These are phyloP conservation scores for Smittium culicis DNA, from an alignment of 371 early-diverging fungal species.

Conservation along the genomic window DNA sequence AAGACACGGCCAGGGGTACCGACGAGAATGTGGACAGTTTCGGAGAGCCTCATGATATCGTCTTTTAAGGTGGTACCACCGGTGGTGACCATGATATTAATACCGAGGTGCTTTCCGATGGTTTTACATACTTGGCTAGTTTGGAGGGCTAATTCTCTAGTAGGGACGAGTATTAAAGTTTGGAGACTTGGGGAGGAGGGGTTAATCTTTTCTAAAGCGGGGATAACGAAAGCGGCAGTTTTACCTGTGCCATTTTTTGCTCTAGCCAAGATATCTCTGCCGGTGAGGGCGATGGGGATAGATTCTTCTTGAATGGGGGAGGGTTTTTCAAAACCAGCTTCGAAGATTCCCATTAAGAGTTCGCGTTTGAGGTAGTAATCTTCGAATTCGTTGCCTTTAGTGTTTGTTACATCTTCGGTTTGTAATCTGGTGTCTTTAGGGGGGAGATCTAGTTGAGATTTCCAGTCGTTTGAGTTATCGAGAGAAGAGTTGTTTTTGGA, in stretches of 20 bases:
- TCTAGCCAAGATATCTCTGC: slow-evolving; percentile 88
- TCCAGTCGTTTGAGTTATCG: slow-evolving; percentile 41
- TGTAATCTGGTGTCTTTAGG: slow-evolving; percentile 73
- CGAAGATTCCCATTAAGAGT: slow-evolving; percentile 95
- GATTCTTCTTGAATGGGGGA: slow-evolving; percentile 98
- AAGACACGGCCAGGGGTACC: slow-evolving; percentile 97
- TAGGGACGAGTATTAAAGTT: slow-evolving; percentile 83
- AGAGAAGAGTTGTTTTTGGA: not conserved
- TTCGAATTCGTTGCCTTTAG: slow-evolving; percentile 96
- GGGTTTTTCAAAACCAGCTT: slow-evolving; percentile 96
- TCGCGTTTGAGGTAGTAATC: slow-evolving; percentile 93
- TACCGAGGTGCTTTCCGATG: slow-evolving; percentile 79
- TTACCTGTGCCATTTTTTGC: slow-evolving; percentile 99
- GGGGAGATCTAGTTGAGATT: slow-evolving; percentile 54
- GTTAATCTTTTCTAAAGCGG: slow-evolving; percentile 86
- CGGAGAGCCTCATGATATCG: slow-evolving; percentile 87
- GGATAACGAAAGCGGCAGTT: slow-evolving; percentile 94
- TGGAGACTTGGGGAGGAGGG: slow-evolving; percentile 23
- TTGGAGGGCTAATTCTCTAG: slow-evolving; percentile 61
- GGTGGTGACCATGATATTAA: slow-evolving; percentile 92
- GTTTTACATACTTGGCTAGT: slow-evolving; percentile 79
- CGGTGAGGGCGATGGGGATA: slow-evolving; percentile 92
- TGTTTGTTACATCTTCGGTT: slow-evolving; percentile 89
- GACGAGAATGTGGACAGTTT: slow-evolving; percentile 87
- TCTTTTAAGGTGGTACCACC: slow-evolving; percentile 97